A percentile compares a stretch with the other conserved stretches of the same genome.
These are phyloP conservation scores for Suillus brevipes DNA, from an alignment of 768 basidiomycete species.

Conservation along the genomic window DNA sequence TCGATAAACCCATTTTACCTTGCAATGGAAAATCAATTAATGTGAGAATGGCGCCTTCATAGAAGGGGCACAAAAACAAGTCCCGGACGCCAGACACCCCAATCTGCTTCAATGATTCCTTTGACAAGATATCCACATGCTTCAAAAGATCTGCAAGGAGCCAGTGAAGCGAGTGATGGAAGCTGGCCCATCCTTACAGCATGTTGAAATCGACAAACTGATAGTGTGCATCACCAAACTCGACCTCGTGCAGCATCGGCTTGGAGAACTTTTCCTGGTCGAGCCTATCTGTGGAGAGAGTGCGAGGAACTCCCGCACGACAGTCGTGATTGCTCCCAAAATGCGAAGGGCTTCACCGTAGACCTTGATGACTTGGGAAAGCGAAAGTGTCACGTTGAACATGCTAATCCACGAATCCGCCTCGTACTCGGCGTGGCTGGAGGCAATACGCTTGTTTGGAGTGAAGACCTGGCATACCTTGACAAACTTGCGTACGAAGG, in stretches of 20 bases:
- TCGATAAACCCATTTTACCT: constrained; percentile 49
- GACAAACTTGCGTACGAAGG: constrained; percentile 64
- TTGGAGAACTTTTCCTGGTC: no score
- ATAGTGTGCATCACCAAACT: no score
- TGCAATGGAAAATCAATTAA: constrained; percentile 87
- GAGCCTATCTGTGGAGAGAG: constrained; percentile 62
- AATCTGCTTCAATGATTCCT: no score
- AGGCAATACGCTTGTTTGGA: constrained; percentile 79
- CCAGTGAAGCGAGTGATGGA: no score
- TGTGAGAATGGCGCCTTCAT: constrained; percentile 68
- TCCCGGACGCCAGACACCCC: constrained; percentile 60
- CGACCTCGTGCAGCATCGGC: no score
- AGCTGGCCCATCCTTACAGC: no score
- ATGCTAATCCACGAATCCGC: constrained; percentile 96
- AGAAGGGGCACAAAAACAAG: constrained; percentile 59
- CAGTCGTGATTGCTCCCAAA: constrained; percentile 63
- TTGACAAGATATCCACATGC: no score
- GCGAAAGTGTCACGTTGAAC: constrained; percentile 90
- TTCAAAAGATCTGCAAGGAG: no score
- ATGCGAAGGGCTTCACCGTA: constrained; percentile 81
- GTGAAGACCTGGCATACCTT: constrained; percentile 87
- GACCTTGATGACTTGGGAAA: constrained; percentile 85
- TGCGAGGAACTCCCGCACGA: constrained; percentile 72
- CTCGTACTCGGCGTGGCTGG: constrained; percentile 92
- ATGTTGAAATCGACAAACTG: no score